Conservation (phyloP, 2,329 filamentous ascomycete species). For the Ophiocordyceps camponoti-rufipedis region DNA sequence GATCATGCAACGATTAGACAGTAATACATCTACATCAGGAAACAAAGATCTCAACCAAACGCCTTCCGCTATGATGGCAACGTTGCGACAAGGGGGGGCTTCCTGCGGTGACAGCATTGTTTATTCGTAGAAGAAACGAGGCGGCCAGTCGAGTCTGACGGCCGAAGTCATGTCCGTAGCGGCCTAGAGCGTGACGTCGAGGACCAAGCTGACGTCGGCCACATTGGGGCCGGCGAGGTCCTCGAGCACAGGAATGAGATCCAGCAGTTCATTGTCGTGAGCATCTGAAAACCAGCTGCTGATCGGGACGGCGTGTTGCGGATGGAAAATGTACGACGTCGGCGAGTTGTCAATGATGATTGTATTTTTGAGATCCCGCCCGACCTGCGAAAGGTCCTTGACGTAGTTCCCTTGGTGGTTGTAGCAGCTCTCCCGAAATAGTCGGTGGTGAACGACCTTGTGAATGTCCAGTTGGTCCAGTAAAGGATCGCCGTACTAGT, state of each 20-base stretch:
- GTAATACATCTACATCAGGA: constrained; percentile 31
- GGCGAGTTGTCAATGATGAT: constrained; percentile 99
- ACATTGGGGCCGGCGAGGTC: constrained; percentile 81
- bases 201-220: constrained; percentile 87
- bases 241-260: constrained; percentile 94
- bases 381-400: constrained; percentile 95
- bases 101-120: constrained; percentile 11
- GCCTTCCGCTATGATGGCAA: constrained; percentile 35
- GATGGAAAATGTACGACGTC: constrained; percentile 98
- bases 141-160: constrained; percentile 10
- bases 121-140: constrained; percentile 8
- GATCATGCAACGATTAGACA: constrained; percentile 34
- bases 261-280: constrained; percentile 94
- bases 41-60: constrained; percentile 31
- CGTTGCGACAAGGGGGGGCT: constrained; percentile 15
- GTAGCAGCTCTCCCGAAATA: constrained; percentile 97
- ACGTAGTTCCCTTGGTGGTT: constrained; percentile 99
- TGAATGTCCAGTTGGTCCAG: constrained; percentile 96
- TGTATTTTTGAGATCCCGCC: constrained; percentile 85
- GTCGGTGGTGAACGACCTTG: constrained; percentile 81
- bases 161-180: constrained; percentile 10
- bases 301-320: constrained; percentile 95
- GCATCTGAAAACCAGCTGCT: constrained; percentile 99
- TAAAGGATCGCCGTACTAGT: constrained; percentile 82
- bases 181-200: constrained; percentile 66